These are phyloP conservation scores for Drechslerella dactyloides DNA, from an alignment of 2,329 filamentous ascomycete species.

Conservation along the genomic window DNA sequence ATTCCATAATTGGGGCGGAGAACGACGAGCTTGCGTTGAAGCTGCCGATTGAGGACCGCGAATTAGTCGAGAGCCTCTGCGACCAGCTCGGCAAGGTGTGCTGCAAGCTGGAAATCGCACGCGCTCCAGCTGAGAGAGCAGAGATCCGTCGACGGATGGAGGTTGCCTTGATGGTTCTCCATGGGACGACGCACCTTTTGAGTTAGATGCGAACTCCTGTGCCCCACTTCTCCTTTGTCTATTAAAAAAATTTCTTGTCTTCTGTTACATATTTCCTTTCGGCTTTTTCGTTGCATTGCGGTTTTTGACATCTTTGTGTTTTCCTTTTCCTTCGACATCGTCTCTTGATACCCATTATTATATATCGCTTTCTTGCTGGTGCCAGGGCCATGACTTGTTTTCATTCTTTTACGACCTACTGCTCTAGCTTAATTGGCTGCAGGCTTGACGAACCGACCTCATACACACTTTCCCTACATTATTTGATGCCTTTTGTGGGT, in stretches of 20 bases:
- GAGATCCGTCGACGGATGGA: slow-evolving; percentile 48
- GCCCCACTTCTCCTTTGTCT: slow-evolving; percentile 25
- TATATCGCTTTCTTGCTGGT: slow-evolving; percentile 49
- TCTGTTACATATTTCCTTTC: slow-evolving; percentile 40
- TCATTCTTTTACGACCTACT: slow-evolving; percentile 35
- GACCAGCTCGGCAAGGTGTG: slow-evolving; percentile 49
- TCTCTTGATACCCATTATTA: slow-evolving; percentile 50
- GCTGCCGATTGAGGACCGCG: slow-evolving; percentile 36
- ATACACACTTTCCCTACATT: slow-evolving; percentile 19
- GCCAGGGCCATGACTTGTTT: slow-evolving; percentile 47
- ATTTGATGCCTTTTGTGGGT: slow-evolving; percentile 3
- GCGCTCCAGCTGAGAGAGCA: slow-evolving; percentile 24
- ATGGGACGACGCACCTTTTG: slow-evolving; percentile 35
- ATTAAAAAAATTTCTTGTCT: slow-evolving; percentile 40
- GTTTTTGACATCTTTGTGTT: slow-evolving; percentile 34
- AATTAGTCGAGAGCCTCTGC: slow-evolving; percentile 48
- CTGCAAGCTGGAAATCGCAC: slow-evolving; percentile 42
- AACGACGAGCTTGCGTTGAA: slow-evolving; percentile 46
- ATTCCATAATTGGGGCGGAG: slow-evolving; percentile 49
- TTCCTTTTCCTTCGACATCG: slow-evolving; percentile 41
- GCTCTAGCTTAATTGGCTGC: slow-evolving; percentile 11
- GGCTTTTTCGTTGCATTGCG: slow-evolving; percentile 32
- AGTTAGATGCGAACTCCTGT: neutral
- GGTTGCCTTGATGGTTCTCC: slow-evolving; percentile 50
- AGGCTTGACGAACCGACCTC: slow-evolving; percentile 49